Evolutionary conservation across 2,329 filamentous ascomycete genomes (phyloP), one percentile per base, ranked within the genome.

Genomic region (Aspergillus sp.): DNA sequence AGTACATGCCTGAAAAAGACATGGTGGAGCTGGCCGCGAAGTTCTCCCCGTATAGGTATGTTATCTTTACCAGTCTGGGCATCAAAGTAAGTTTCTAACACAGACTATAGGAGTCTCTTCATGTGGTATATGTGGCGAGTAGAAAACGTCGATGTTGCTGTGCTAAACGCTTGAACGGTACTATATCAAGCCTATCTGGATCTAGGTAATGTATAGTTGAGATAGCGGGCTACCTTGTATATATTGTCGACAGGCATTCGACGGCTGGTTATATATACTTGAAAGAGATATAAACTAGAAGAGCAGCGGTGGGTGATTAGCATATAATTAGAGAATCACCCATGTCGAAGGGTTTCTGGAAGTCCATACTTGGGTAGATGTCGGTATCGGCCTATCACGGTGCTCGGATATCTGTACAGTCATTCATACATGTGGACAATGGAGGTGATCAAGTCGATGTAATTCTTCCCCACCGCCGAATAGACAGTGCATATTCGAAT

Each of bases 41-140:
- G 60, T 98, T 95, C 65, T 77, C 78, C 45, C 93, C 91, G 4
- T 97, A 95, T 68, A 75, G 82, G 79, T 82, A 67, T 58, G 70
- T 70, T 46, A 4, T 12, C 35, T 40, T 31, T 42, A 35, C 34
- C 2, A 19, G 19, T 13, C 31, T 9, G n/a, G 12, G 8, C 10
- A 7, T 26, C 1, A 1, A 32, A 11, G 8, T 7, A 33, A 32
- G n/a, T 11, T 11, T 12, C 12, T 31, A 28, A 32, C 5, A 30
- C 5, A 9, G 10, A 13, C 6, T 27, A 7, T 44, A 84, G 90
- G 60, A 93, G 85, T 57, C 64, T 96, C 35, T 95, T 95, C 60
- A 96, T 96, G 90, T 96, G 90, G 90, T 95, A 95, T 64, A 95
- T 95, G 87, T 96, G 91, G 90, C 76, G 85, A 46, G 82, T 91